Evolutionary conservation across 1,284 basidiomycete genomes (phyloP).

Genomic region (Trichosporon ovoides): DNA sequence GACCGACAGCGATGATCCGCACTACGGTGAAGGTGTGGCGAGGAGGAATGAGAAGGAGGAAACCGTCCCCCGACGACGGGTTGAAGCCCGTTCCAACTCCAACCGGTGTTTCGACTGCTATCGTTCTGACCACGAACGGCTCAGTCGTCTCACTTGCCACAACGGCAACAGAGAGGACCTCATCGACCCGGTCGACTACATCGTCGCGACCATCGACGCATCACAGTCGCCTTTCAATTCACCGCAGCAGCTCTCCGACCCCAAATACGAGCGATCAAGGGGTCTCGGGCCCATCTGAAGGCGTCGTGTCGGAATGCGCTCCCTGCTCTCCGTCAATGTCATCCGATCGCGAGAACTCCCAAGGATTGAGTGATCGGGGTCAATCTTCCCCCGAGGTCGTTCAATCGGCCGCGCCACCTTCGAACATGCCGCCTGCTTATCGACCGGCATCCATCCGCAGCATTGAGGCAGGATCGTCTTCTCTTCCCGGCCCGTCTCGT

Average conservation of each 20-base stretch:
- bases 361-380: neutral
- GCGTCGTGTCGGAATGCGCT: neutral
- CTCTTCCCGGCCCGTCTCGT: conserved; percentile 12
- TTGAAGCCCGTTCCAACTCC: neutral
- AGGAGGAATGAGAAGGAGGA: conserved; percentile 22
- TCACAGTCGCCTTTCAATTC: neutral
- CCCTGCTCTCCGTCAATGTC: neutral
- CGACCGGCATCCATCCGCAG: conserved; percentile 42
- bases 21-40: conserved; percentile 40
- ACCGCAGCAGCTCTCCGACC: neutral
- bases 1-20: conserved; percentile 26
- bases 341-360: neutral
- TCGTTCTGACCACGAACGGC: neutral
- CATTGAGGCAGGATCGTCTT: conserved; percentile 1
- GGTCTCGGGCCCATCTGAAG: neutral
- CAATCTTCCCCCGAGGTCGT: conserved; percentile 1
- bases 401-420: neutral
- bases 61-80: conserved; percentile 11
- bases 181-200: neutral
- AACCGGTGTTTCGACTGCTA: conserved; percentile 8
- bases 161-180: conserved; percentile 1
- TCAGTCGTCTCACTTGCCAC: neutral
- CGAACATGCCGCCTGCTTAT: conserved; percentile 43
- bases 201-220: neutral
- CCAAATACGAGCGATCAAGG: neutral